Conservation (phyloP, 257 asterid species). For the Penstemon davidsonii region DNA sequence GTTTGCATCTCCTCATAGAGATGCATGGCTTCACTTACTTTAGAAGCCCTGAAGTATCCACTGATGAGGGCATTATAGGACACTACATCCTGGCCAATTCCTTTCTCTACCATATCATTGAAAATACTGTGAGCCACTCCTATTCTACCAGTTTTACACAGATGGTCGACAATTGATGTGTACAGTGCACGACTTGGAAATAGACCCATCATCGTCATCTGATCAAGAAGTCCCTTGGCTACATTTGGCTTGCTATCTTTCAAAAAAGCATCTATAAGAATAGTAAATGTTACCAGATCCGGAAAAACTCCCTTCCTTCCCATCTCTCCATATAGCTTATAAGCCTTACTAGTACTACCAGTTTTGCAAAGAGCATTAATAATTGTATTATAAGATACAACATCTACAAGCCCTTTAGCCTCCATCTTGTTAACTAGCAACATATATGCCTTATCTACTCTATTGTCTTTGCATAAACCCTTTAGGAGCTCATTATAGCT, state of each 20-base stretch:
- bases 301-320: conserved; percentile 67
- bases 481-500: conserved; percentile 84
- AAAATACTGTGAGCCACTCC: conserved; percentile 61
- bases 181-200: conserved; percentile 67
- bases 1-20: conserved; percentile 71
- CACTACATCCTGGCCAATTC: conserved; percentile 66
- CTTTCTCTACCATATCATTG: conserved; percentile 65
- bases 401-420: conserved; percentile 67
- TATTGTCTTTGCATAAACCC: conserved; percentile 81
- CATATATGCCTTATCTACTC: conserved; percentile 68
- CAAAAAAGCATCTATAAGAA: conserved; percentile 70
- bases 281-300: conserved; percentile 75
- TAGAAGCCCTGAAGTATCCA: conserved; percentile 70
- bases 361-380: conserved; percentile 65
- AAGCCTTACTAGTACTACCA: conserved; percentile 54
- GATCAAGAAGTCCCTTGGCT: conserved; percentile 68
- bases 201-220: conserved; percentile 58
- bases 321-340: conserved; percentile 71
- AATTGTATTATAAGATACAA: conserved; percentile 85
- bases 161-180: conserved; percentile 67
- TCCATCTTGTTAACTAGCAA: conserved; percentile 69
- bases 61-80: conserved; percentile 75
- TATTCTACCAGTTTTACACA: conserved; percentile 63
- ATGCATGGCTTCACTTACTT: conserved; percentile 67
- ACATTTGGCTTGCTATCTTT: conserved; percentile 60